Base-by-base conservation (phyloP, 306 rosid genomes). In the Castanospermum australe region DNA sequence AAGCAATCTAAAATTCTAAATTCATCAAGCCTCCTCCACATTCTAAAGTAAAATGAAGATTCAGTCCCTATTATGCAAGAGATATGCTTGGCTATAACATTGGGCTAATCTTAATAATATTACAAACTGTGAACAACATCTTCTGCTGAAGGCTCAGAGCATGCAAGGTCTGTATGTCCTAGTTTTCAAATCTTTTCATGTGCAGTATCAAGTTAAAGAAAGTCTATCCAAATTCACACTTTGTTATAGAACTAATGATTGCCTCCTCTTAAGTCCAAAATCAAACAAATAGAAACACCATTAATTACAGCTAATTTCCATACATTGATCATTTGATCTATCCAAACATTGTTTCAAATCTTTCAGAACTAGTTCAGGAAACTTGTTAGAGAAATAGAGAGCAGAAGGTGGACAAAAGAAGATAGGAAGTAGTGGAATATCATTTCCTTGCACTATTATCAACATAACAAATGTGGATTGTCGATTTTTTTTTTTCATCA, bases 321-420 rank as follows among this genome's bases (percentile, higher is more conserved):
- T 87, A 95, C 99, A 81, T 90, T 79, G 85, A 95, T 95, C 98
- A 95, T 95, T 85, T 91, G 97, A 21, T 70, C 12, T 71, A 35
- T 41, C 56, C 98, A 66, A 79, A 36, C 54, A 50, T 41, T 32
- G 25, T 18, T 51, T n/a, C 32, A 60, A 60, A 79, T 38, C 42
- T 38, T 36, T 83, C 67, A 30, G 63, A 79, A 75, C 14, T 35
- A 8, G 17, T 35, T 64, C 80, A 75, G 24, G 62, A 61, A 32
- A 68, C 63, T 30, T 22, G n/a, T 8, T 38, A 60, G 44, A 52
- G 9, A 61, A 73, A 73, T 30, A 52, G 12, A 21, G 36, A 38
- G 50, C 35, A 59, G 71, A 82, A 42, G 11, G 38, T 25, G 15
- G 35, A 62, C 61, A 67, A 15, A 71, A 69, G 57, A 72, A 22